phyloP scores from a whole-genome alignment of 139 green algal species.

The Closterium sp. region DNA sequence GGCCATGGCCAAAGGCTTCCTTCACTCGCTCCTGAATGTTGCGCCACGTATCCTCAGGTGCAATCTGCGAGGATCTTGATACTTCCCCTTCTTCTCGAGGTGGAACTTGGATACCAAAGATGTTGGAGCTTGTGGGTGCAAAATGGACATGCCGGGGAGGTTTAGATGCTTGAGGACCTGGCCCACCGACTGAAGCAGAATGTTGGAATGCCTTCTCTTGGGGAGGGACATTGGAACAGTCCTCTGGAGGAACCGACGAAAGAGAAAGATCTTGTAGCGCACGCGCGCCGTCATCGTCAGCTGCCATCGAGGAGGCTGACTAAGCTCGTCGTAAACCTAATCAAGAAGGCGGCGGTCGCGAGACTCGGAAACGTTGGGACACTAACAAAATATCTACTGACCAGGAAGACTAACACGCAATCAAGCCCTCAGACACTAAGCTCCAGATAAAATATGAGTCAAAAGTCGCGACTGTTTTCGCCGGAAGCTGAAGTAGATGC shows the following conservation, averaged over 20 bases:
- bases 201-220: neutral
- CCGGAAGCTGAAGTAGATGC: neutral
- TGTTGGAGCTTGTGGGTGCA: neutral
- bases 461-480: neutral
- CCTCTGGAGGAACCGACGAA: neutral
- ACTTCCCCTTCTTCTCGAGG: neutral
- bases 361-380: neutral
- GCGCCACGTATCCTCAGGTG: neutral
- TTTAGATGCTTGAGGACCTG: neutral
- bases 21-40: neutral
- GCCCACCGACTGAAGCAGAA: neutral
- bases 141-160: neutral
- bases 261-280: neutral
- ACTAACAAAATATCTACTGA: neutral
- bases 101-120: neutral
- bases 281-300: neutral
- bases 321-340: neutral
- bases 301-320: neutral
- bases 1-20: neutral
- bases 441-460: neutral
- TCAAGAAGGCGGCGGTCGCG: neutral
- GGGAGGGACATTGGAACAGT: neutral
- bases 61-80: neutral
- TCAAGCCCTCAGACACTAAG: neutral
- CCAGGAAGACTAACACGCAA: neutral